Evolutionary conservation across 768 basidiomycete genomes (phyloP), one percentile per base, ranked within the genome.

Genomic region (Sporobolomyces pararoseus): DNA sequence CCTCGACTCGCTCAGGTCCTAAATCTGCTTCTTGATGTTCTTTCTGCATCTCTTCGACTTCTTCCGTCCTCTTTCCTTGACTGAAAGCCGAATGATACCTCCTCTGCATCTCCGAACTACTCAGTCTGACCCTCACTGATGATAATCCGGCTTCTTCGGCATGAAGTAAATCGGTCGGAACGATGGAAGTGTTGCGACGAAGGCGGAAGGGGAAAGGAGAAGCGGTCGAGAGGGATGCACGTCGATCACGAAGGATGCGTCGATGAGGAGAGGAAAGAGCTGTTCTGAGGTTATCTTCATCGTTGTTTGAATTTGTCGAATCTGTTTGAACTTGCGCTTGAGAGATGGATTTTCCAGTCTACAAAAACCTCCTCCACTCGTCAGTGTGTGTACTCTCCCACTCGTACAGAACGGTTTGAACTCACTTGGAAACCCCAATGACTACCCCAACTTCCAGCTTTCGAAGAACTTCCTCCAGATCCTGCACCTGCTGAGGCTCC

Each of bases 1-100:
- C 62, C 32, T 57, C 44, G 5, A 47, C 50, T 12, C 17, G 9
- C 13, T 65, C 52, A 13, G 27, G 35, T 13, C 52, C 69, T 21
- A 66, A n/a, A 55, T 73, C 72, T 31, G 70, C n/a, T 64, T 71
- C 59, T 50, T 65, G 62, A 31, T 66, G 66, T 54, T 71, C 71
- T 31, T 53, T 37, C 57, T 65, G 65, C 12, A 55, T 27, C 32
- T 70, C 65, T 31, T 17, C 31, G 14, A 63, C 66, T 46, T 73
- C 55, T 10, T 46, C 42, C 27, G 70, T 49, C 32, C 52, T n/a
- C n/a, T 55, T 29, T 1, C 72, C 65, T 4, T 44, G 53, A 9
- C 46, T 49, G 34, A 73, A 58, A 7, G 72, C 72, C 16, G 60
- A 50, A 47, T 69, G 62, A 65, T 70, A 73, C 65, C 65, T 51